Evolutionary conservation across 208 protist genomes (phyloP).

Genomic region (Eutreptiella sp.): DNA sequence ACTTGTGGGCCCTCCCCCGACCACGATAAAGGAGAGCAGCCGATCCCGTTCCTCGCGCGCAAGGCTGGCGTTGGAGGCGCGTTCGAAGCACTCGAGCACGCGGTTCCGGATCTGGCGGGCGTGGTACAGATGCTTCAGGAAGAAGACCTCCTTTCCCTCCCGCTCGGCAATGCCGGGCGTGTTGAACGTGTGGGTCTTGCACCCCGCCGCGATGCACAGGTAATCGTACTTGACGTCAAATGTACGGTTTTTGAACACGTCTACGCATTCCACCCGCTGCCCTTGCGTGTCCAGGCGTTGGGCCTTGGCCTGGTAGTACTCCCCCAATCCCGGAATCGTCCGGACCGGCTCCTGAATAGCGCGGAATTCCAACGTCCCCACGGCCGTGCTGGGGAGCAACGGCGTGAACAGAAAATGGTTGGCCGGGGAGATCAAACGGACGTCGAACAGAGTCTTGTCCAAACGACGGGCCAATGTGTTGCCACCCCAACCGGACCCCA

Average conservation of each 20-base stretch:
- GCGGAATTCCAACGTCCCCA: slow-evolving; percentile 81
- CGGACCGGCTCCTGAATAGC: slow-evolving; percentile 65
- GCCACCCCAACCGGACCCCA: slow-evolving; percentile 81
- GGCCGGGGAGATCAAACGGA: slow-evolving; percentile 68
- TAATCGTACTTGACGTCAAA: slow-evolving; percentile 83
- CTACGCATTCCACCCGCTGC: slow-evolving; percentile 60
- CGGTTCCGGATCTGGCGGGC: slow-evolving; percentile 63
- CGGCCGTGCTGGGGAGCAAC: slow-evolving; percentile 76
- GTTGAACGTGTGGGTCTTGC: slow-evolving; percentile 79
- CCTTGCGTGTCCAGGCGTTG: slow-evolving; percentile 64
- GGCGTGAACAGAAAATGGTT: slow-evolving; percentile 93
- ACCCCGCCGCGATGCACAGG: slow-evolving; percentile 76
- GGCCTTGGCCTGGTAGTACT: slow-evolving; percentile 64
- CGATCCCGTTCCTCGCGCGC: slow-evolving; percentile 58
- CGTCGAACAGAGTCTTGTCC: slow-evolving; percentile 65
- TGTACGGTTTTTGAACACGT: slow-evolving; percentile 38
- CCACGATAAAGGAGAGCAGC: slow-evolving; percentile 75
- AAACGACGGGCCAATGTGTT: slow-evolving; percentile 62
- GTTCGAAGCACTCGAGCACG: slow-evolving; percentile 83
- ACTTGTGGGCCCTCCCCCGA: slow-evolving; percentile 77
- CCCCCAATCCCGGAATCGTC: slow-evolving; percentile 58
- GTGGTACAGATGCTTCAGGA: slow-evolving; percentile 32
- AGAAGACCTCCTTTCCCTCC: slow-evolving; percentile 11
- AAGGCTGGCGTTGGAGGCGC: slow-evolving; percentile 68
- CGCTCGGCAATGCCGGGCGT: slow-evolving; percentile 75